Evolutionary conservation across 1,284 basidiomycete species (phyloP).

Genomic region (Marasmius sp.): DNA sequence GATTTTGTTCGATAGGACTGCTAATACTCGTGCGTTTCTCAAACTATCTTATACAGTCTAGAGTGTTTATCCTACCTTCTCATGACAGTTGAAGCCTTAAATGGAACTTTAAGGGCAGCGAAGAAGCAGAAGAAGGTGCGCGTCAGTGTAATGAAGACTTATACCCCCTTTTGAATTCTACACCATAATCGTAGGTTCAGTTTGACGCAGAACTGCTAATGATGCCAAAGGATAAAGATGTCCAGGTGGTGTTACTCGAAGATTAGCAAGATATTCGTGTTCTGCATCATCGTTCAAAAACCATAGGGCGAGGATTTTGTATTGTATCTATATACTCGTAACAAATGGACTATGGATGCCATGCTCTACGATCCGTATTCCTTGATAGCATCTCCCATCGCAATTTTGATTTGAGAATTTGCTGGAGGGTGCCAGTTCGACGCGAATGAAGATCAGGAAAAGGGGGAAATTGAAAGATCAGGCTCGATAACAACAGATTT

Average conservation of each 20-base stretch:
- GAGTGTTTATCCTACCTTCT: background rate
- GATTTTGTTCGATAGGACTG: constrained; percentile 43
- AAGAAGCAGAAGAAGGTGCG: constrained; percentile 45
- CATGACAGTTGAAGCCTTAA: constrained; percentile 41
- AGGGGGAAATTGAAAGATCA: background rate
- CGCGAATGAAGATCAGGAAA: background rate
- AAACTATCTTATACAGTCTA: background rate
- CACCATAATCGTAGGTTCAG: constrained; percentile 29
- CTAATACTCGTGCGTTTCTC: constrained; percentile 36
- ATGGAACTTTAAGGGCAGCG: constrained; percentile 43
- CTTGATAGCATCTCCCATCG: constrained; percentile 37
- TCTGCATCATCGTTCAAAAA: too few species aligned
- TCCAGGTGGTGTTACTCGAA: constrained; percentile 37
- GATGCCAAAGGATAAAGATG: constrained; percentile 47
- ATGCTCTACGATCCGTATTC: constrained; percentile 29
- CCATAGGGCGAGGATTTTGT: too few species aligned
- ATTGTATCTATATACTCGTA: too few species aligned
- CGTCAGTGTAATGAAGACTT: background rate
- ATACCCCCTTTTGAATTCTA: background rate
- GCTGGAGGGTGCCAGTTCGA: constrained; percentile 1
- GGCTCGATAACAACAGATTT: too few species aligned
- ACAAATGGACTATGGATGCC: too few species aligned
- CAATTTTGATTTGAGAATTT: background rate
- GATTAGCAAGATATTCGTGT: constrained; percentile 3
- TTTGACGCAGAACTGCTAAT: constrained; percentile 45